phyloP scores from a whole-genome alignment of 2,329 filamentous ascomycete genomes.

The Scolecobasidium constrictum region DNA sequence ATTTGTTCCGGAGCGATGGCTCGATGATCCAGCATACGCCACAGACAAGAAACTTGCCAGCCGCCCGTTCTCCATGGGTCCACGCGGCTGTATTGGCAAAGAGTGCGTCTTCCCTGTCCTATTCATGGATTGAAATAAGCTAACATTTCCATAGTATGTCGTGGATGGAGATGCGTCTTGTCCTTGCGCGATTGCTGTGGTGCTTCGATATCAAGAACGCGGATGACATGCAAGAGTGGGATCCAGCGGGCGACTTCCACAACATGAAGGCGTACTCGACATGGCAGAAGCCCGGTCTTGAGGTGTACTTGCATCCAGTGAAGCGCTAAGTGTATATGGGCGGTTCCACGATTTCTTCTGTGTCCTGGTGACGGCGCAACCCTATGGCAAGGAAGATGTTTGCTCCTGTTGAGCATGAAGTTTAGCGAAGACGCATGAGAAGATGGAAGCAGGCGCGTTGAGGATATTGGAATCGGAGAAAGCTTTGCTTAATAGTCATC shows the following conservation, averaged over 20 bases:
- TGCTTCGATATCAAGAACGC: conserved; percentile 7
- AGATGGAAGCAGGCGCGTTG: no score
- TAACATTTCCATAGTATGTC: conserved; percentile 5
- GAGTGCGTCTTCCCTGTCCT: conserved; percentile 6
- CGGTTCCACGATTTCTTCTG: no score
- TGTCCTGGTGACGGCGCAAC: no score
- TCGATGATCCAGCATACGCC: conserved; percentile 16
- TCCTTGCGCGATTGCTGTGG: conserved; percentile 6
- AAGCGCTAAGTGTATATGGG: neutral
- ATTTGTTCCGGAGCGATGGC: conserved; percentile 33
- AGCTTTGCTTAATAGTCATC: no score
- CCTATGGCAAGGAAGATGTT: no score
- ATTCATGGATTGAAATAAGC: conserved; percentile 10
- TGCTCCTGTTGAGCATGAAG: no score
- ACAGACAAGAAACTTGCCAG: conserved; percentile 23
- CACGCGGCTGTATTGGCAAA: conserved; percentile 22
- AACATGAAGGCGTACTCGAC: conserved; percentile 6
- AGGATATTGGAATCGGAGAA: no score
- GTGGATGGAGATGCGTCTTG: conserved; percentile 8
- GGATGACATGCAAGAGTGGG: conserved; percentile 2
- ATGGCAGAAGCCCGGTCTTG: conserved; percentile 26
- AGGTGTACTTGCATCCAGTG: neutral
- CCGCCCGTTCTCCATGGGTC: conserved; percentile 34
- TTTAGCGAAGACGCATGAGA: no score
- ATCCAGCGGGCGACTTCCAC: conserved; percentile 2